Evolutionary conservation across 371 early-diverging fungal species (phyloP), one percentile per base, ranked within the genome.

Genomic region (Mortierella sp.): DNA sequence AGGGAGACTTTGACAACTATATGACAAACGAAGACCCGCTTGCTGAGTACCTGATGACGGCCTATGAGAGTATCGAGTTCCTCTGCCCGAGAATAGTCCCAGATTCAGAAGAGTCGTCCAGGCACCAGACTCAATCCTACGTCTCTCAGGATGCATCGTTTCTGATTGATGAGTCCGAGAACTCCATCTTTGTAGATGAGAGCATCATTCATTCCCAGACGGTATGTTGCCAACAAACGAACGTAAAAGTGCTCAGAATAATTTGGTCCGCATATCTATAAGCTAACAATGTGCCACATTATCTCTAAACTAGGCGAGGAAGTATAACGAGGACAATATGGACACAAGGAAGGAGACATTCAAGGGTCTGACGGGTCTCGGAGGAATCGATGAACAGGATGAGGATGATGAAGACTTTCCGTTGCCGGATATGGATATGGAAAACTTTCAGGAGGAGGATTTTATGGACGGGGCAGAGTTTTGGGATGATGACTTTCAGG

Each of bases 111-210:
- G 75, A 38, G 28, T 19, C 42, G 8, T 72, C 68, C 24, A 68
- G 24, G 68, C 42, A 10, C 9, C 70, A 76, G 42, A 60, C 76
- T 1, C 44, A 63, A 0, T 45, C 77, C 3, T 74, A 83, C 19
- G n/a, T 54, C 9, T 24, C 71, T 11, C 75, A 70, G 7, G 76
- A 84, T 4, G 44, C 60, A 1, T 81, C 84, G 8, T 84, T 81
- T 60, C 70, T 81, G 13, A 80, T 77, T 42, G 63, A 86, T 11
- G 82, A 86, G 16, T 82, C 44, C 1, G 82, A 86, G 3, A 79
- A 78, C 55, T 80, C 82, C 11, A 80, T 86, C 52, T 28, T 78
- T 19, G 78, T 86, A 13, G 82, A 86, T 42, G 86, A 86, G 52
- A 79, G 80, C 0, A 79, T 82, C 26, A 65, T 82, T 2, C 68